Conservation (phyloP, 2,329 filamentous ascomycete genomes). For the Pyrenophora teres region DNA sequence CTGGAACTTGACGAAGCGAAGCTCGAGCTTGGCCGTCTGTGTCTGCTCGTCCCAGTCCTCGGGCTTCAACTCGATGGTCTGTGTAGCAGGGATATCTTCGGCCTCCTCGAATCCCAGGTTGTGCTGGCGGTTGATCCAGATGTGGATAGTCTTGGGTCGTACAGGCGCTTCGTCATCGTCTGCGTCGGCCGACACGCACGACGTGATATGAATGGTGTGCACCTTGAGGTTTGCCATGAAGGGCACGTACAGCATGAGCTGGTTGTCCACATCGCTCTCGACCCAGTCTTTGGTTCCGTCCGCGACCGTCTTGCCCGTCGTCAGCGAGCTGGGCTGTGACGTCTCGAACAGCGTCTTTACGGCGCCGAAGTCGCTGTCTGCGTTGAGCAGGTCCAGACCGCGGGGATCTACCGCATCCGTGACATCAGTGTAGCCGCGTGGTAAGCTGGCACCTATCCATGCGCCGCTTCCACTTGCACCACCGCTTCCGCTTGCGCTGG, state of each 20-base stretch:
- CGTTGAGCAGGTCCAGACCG: slow-evolving; percentile 85
- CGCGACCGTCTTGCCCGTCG: slow-evolving; percentile 54
- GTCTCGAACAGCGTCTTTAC: slow-evolving; percentile 75
- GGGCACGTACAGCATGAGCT: slow-evolving; percentile 89
- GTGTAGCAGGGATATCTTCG: slow-evolving; percentile 80
- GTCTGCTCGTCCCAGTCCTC: slow-evolving; percentile 72
- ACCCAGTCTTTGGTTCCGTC: slow-evolving; percentile 75
- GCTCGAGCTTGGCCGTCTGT: slow-evolving; percentile 57
- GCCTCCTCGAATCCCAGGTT: slow-evolving; percentile 96
- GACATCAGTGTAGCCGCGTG: slow-evolving; percentile 81
- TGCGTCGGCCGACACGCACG: slow-evolving; percentile 63
- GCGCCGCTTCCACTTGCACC: slow-evolving; percentile 47
- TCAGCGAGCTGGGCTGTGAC: slow-evolving; percentile 67
- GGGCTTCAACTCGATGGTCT: slow-evolving; percentile 73
- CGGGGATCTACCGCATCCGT: slow-evolving; percentile 79
- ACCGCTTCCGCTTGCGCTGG: slow-evolving; percentile 41
- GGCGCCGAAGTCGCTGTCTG: slow-evolving; percentile 74
- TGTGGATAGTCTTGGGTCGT: slow-evolving; percentile 79
- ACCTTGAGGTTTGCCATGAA: slow-evolving; percentile 89
- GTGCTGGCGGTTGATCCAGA: slow-evolving; percentile 87
- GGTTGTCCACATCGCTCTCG: slow-evolving; percentile 95
- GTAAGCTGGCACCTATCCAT: slow-evolving; percentile 77
- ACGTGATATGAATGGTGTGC: slow-evolving; percentile 86
- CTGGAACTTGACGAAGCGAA: slow-evolving; percentile 98
- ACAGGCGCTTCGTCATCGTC: slow-evolving; percentile 77